Base-by-base conservation (phyloP, 78 protist genomes). In the Cavenderia fasciculata region DNA sequence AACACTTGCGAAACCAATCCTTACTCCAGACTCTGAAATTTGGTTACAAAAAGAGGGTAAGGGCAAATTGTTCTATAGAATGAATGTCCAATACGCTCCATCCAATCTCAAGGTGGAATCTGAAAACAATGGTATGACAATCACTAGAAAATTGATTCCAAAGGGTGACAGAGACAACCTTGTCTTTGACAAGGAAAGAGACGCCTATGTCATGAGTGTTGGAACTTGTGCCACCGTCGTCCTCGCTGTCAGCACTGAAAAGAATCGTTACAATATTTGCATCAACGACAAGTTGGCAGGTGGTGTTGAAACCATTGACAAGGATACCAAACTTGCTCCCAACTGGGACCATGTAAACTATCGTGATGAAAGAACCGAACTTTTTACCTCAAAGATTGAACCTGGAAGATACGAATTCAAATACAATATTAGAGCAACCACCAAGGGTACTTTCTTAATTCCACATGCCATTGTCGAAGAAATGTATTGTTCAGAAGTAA, bases 21-120 rank as follows among this genome's bases (percentile, higher is more conserved):
- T 41, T 16, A 5, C 7, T 36, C 90, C 77, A 65, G 73, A 82
- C 40, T 49, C 70, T 33, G 90, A 82, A 56, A 29, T 82, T 38
- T 82, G 90, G 90, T 46, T 82, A 34, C 90, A 82, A 33, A 82
- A 82, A 47, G 90, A 82, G 57, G 90, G 90, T 43, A 82, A 82
- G 34, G 90, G 90, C 29, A 82, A 54, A 82, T 27, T 82, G 21
- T 82, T 56, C 52, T 82, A 82, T 54, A 74, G 90, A 54, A 40
- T 82, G 52, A 82, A 69, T 57, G 56, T 82, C 29, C 49, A 82
- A 54, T 82, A 82, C 38, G 62, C 78, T 19, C 38, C 76, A 2
- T 23, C 52, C 11, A 78, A 82, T n/a, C 19, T 82, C 12, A 34
- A 44, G 21, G 54, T 72, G 8, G 47, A 14, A n/a, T 57, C 49